Conservation (phyloP, 306 rosid genomes). For the Cicer chorassanicum region DNA sequence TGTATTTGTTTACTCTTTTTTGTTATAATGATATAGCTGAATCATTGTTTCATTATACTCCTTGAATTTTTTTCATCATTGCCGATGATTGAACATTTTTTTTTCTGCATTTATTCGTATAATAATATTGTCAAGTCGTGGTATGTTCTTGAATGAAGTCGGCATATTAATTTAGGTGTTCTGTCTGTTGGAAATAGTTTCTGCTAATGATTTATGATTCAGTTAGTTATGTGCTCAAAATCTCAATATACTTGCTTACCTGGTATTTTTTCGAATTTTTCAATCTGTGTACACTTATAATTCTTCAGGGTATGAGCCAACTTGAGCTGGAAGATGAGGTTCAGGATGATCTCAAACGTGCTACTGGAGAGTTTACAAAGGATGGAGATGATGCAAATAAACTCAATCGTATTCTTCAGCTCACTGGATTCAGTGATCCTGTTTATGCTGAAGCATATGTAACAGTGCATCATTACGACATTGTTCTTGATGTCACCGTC, state of each 20-base stretch:
- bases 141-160: conserved; percentile 14
- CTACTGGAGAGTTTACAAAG: conserved; percentile 96
- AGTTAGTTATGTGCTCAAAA: conserved; percentile 3
- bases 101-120: conserved; percentile 3
- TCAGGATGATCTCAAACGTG: conserved; percentile 98
- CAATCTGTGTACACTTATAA: conserved; percentile 33
- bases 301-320: conserved; percentile 94
- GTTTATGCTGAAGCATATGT: conserved; percentile 99
- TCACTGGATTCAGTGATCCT: conserved; percentile 98
- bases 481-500: conserved; percentile 96
- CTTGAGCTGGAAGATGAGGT: conserved; percentile 99
- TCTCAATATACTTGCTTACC: neutral
- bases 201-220: conserved; percentile 3
- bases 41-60: conserved; percentile 18
- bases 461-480: conserved; percentile 95
- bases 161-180: conserved; percentile 15
- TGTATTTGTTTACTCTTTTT: conserved; percentile 35
- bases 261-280: conserved; percentile 21
- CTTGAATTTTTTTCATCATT: conserved; percentile 21
- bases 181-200: conserved; percentile 3
- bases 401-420: conserved; percentile 98
- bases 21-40: neutral
- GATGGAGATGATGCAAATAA: conserved; percentile 89
- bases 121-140: neutral
- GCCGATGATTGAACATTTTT: neutral